Conservation (phyloP, 441 rosid species). For the Eutrema salsugineum region DNA sequence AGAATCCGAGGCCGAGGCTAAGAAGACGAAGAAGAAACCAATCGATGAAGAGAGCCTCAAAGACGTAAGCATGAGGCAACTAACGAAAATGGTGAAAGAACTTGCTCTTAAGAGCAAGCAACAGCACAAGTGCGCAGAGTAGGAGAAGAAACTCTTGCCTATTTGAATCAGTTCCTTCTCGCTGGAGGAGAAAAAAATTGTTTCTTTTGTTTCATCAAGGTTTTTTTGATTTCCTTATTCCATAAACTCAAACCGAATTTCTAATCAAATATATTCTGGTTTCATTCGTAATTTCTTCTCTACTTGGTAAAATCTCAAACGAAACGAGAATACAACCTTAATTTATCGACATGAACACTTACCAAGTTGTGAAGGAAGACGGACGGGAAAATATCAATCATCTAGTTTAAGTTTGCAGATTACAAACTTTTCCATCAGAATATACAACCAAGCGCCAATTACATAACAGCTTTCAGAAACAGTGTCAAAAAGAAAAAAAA, state of each 20-base stretch:
- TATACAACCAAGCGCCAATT: conserved; percentile 21
- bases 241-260: conserved; percentile 6
- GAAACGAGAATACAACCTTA: not conserved
- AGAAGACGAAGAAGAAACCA: conserved; percentile 15
- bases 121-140: conserved; percentile 19
- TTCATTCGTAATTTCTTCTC: not conserved
- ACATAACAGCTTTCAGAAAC: conserved; percentile 12
- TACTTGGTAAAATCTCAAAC: not conserved
- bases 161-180: conserved; percentile 6
- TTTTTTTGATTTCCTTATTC: not conserved
- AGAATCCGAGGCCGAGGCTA: not conserved
- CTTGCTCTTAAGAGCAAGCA: conserved; percentile 25
- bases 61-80: conserved; percentile 26
- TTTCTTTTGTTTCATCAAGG: not conserved
- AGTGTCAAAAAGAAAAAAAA: not conserved
- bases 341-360: not conserved
- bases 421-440: conserved; percentile 1
- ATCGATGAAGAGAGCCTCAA: conserved; percentile 25
- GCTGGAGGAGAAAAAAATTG: not conserved
- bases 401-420: not conserved
- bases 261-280: not conserved
- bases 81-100: conserved; percentile 28
- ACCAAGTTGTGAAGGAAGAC: not conserved
- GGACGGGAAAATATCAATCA: not conserved
- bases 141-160: not conserved